Evolutionary conservation across 106 monocot species (phyloP), one percentile per base, ranked within the genome.

Genomic region (Amphibolis antarctica): DNA sequence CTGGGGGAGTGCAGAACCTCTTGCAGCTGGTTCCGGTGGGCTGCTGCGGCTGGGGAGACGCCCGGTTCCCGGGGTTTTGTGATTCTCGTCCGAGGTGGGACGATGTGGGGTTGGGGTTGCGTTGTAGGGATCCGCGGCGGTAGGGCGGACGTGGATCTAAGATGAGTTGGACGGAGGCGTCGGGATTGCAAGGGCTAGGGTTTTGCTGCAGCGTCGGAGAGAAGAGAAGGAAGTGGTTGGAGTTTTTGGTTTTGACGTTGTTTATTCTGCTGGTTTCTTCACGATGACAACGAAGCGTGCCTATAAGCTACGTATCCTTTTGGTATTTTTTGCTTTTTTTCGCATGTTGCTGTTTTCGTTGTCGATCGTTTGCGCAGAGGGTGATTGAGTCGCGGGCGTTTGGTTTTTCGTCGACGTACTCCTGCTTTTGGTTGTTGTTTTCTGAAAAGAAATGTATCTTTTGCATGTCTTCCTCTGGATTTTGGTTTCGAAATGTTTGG

Each of bases 291-390:
- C 92, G 63, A 92, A 92, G 76, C 83, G 92, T 63, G 92, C 92
- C 13, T 92, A 92, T 79, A 92, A 92, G 87, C 84, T 92, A 12
- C 92, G 92, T 92, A 92, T 92, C 92, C 86, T 92, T 77, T 66
- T 60, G 28, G 29, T 31, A n/a, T 43, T 63, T 63, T 61, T 66
- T 53, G 70, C 3, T 22, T 66, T 65, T 60, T 50, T 17, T 21
- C 15, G 24, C 45, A 9, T 13, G 12, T 48, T n/a, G 25, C 12
- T 18, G 12, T 55, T 54, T 29, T 5, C 19, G 47, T 67, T 22
- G n/a, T 31, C 3, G 17, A n/a, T n/a, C n/a, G n/a, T n/a, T n/a
- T n/a, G n/a, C n/a, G n/a, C n/a, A n/a, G 30, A 20, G 21, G 44
- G 18, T 26, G 22, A 26, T 45, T 63, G 11, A 44, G 19, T 54